phyloP scores from a whole-genome alignment of 495 filamentous ascomycete genomes.

The Cetradonia linearis region DNA sequence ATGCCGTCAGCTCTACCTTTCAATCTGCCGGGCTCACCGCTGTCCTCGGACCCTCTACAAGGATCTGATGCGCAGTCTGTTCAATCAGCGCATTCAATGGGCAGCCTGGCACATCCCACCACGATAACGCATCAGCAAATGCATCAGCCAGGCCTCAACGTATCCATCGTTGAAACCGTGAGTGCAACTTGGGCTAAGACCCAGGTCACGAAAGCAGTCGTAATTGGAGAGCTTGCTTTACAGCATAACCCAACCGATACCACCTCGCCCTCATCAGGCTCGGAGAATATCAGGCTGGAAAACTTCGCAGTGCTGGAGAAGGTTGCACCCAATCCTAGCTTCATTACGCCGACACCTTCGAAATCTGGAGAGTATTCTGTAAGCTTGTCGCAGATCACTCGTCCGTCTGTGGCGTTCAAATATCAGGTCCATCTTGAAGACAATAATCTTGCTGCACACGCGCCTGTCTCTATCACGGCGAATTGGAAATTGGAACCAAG shows the following conservation, averaged over 20 bases:
- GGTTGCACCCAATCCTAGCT: conserved; percentile 87
- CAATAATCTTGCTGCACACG: conserved; percentile 49
- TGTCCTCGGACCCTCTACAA: conserved; percentile 39
- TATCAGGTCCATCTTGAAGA: conserved; percentile 82
- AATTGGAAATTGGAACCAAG: conserved; percentile 75
- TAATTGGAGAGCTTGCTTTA: conserved; percentile 86
- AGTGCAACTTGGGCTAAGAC: conserved; percentile 74
- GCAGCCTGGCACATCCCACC: conserved; percentile 44
- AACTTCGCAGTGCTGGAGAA: conserved; percentile 87
- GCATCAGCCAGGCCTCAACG: conserved; percentile 69
- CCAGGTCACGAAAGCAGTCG: conserved; percentile 54
- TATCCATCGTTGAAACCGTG: conserved; percentile 86
- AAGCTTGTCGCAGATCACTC: conserved; percentile 57
- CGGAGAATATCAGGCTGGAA: conserved; percentile 70
- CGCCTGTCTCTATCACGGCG: conserved; percentile 68
- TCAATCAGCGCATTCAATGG: conserved; percentile 73
- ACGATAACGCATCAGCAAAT: conserved; percentile 71
- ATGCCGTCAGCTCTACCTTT: conserved; percentile 36
- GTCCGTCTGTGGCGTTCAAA: conserved; percentile 78
- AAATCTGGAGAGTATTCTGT: conserved; percentile 74
- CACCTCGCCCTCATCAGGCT: conserved; percentile 39
- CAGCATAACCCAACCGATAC: conserved; percentile 59
- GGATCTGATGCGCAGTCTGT: conserved; percentile 88
- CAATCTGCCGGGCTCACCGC: conserved; percentile 30
- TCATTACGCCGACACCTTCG: conserved; percentile 57